Evolutionary conservation across 2,329 filamentous ascomycete species (phyloP).

Genomic region (Venturia asperata): DNA sequence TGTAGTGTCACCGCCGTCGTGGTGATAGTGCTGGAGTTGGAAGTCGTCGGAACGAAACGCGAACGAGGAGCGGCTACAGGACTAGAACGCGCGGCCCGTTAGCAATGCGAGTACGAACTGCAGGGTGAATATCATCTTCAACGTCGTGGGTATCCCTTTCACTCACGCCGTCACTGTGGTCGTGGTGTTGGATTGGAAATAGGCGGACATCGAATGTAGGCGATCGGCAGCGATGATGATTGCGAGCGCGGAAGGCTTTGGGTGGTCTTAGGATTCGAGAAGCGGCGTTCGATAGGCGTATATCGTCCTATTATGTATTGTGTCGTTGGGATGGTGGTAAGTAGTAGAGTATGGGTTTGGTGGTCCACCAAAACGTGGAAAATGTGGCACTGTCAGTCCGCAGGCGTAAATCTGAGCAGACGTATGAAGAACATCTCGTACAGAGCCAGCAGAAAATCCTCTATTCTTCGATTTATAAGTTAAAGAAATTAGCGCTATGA

Average conservation of each 20-base stretch:
- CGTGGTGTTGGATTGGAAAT: not conserved
- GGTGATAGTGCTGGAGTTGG: too few relatives aligned
- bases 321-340: not conserved
- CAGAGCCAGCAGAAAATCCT: too few relatives aligned
- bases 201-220: not conserved
- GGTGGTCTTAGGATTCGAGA: not conserved
- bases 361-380: too few relatives aligned
- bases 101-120: too few relatives aligned
- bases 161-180: not conserved
- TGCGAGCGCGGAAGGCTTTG: not conserved
- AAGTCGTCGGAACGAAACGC: too few relatives aligned
- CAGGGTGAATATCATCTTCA: not conserved
- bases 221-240: not conserved
- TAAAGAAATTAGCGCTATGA: too few relatives aligned
- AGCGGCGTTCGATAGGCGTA: not conserved
- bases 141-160: not conserved
- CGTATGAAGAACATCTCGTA: too few relatives aligned
- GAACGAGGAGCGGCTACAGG: too few relatives aligned
- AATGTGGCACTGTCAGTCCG: not conserved
- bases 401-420: not conserved
- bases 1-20: too few relatives aligned
- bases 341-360: too few relatives aligned
- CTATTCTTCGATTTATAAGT: too few relatives aligned
- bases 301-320: not conserved
- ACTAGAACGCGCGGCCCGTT: too few relatives aligned